Evolutionary conservation across 202 grass and related monocot species (phyloP), one percentile per base, ranked within the genome.

Genomic region (Brachypodium distachyon): DNA sequence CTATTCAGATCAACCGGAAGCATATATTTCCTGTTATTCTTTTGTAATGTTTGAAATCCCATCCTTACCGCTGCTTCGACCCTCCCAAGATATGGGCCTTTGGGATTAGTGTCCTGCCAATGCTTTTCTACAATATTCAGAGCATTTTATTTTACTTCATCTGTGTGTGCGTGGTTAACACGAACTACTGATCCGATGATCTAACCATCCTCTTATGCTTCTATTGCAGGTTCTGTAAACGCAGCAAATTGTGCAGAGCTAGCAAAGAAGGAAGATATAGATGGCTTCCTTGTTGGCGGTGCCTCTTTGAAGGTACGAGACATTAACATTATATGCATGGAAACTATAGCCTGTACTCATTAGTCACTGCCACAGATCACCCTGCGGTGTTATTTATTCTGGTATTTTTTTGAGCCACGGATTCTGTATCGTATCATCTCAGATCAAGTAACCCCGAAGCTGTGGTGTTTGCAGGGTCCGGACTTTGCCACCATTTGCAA

Each of bases 251-350:
- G 83, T 76, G 85, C 89, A 34, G 92, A 99, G 61, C 83, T 99
- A 50, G 96, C 96, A 51, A 93, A 92, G 83, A 82, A 99, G 87
- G 87, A 93, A 87, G 96, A 99, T 83, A 99, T 95, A 11, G 96
- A 99, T 64, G 96, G 96, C 47, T 98, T 98, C 77, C 96, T 98
- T 78, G 96, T 98, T 38, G 96, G 96, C 4, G 91, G 96, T 40
- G 92, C 96, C 44, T 99, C 96, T 52, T 67, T 99, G 71, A 99
- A 99, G 92, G 92, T 94, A 94, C 22, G 43, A 26, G 4, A 78
- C 48, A 34, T 68, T 33, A 40, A 25, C 7, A 54, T 44, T 14
- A 27, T 18, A 44, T 66, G 12, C 29, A 4, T 3, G 1, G 9
- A 1, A 44, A 44, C 26, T 59, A 31, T 6, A 9, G 26, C 0